Base-by-base conservation (phyloP, 2,329 filamentous ascomycete species). In the Mycogone perniciosa region DNA sequence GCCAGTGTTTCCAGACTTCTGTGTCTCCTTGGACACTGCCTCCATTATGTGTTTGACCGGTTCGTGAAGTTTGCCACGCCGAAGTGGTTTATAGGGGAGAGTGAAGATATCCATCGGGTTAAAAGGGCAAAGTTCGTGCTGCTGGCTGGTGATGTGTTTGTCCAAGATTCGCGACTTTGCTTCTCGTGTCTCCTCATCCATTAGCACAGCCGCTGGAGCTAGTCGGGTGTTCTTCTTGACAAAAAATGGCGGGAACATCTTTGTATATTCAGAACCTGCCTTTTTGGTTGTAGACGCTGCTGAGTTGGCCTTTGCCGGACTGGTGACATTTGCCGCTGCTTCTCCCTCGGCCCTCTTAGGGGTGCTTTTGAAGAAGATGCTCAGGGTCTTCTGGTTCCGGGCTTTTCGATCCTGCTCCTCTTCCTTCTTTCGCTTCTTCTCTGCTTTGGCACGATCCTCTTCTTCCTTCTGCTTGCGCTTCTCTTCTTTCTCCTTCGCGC, bases 211-310 rank as follows among this genome's bases (percentile, higher is more conserved):
- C 44, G 75, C 70, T 0, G 77, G 75, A 0, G 90, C 89, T 48
- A 96, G 59, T n/a, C 70, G 79, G 1, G 89, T 86, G 60, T 89
- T 79, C 3, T 83, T 76, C 52, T 89, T 86, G 42, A 93, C 63
- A 55, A 86, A 91, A 66, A 96, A 97, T 0, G 88, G 84, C 31
- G 89, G 79, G 61, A 97, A 97, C 34, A 77, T 73, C 57, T 81
- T 83, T 13, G 86, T 72, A 58, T 89, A 91, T 41, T 81, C 76
- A 0, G 79, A 76, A 45, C 57, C 62, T 29, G 54, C 48, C n/a
- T 48, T 34, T 31, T 61, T 57, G 6, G 38, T 45, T 6, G 53
- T 29, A 26, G 45, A n/a, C 34, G 56, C 60, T 9, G 46, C 37
- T 9, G 53, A 51, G 35, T 60, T 54, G 6, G 56, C 48, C 56